Percentiles rank a stretch among this genome's conserved stretches.
Evolutionary conservation across 2,329 filamentous ascomycete genomes (phyloP).

Genomic region (Aspergillus luchuensis): DNA sequence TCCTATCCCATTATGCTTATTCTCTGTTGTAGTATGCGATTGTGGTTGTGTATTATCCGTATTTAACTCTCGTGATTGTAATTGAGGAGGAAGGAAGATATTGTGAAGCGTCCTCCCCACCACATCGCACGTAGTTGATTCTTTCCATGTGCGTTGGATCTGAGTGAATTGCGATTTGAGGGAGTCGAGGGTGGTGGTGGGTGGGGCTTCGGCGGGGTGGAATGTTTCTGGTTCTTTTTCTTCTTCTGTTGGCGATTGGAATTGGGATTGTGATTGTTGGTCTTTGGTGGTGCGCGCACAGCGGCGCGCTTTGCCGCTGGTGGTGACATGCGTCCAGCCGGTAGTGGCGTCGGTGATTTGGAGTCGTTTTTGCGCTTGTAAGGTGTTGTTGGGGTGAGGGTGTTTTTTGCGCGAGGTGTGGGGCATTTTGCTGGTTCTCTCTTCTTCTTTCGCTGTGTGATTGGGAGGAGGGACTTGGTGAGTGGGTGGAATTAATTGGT

Average conservation of each 20-base stretch:
- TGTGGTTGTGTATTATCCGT: no score
- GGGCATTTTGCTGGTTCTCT: slow-evolving; percentile 30
- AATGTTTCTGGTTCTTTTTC: neutral
- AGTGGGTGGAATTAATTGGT: neutral
- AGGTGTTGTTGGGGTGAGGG: slow-evolving; percentile 7
- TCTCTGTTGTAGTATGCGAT: neutral
- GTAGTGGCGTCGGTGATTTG: slow-evolving; percentile 41
- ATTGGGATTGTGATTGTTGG: slow-evolving; percentile 4
- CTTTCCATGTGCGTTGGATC: slow-evolving; percentile 33
- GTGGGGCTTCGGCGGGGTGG: slow-evolving; percentile 40
- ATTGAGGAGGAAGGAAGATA: neutral
- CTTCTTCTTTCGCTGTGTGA: no score
- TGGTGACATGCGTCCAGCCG: slow-evolving; percentile 50
- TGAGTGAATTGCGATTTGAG: slow-evolving; percentile 35
- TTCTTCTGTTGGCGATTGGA: neutral
- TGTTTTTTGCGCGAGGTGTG: slow-evolving; percentile 35
- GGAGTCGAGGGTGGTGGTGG: slow-evolving; percentile 32
- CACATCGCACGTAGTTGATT: slow-evolving; percentile 31
- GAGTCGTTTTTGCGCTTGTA: slow-evolving; percentile 34
- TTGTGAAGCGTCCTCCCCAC: slow-evolving; percentile 17
- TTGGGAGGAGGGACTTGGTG: no score
- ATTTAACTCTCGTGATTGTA: neutral
- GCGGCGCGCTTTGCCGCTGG: slow-evolving; percentile 31
- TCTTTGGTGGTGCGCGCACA: slow-evolving; percentile 17
- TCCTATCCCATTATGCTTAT: no score